Evolutionary conservation across 2,329 filamentous ascomycete species (phyloP).

Genomic region (Colletotrichum tofieldiae): DNA sequence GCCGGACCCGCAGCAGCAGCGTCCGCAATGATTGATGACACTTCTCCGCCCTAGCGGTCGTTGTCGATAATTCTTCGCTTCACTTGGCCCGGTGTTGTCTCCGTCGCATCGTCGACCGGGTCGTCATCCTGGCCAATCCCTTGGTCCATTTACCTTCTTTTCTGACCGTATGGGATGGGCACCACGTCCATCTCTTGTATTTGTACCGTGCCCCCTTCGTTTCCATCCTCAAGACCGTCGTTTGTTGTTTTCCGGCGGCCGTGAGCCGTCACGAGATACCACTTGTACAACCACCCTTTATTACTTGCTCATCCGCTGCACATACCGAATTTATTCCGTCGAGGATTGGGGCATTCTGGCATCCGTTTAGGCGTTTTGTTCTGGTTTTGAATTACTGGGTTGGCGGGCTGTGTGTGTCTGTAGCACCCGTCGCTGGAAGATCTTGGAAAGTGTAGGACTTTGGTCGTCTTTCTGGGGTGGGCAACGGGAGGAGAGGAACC

Average conservation of each 20-base stretch:
- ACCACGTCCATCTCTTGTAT: slow-evolving; percentile 29
- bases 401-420: slow-evolving; percentile 1
- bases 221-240: slow-evolving; percentile 21
- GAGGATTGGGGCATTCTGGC: slow-evolving; percentile 19
- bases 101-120: slow-evolving; percentile 27
- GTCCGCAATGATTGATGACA: slow-evolving; percentile 46
- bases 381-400: slow-evolving; percentile 9
- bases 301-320: slow-evolving; percentile 16
- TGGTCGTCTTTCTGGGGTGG: slow-evolving; percentile 5
- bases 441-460: slow-evolving; percentile 17
- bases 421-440: slow-evolving; percentile 27
- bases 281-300: slow-evolving; percentile 42
- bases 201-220: slow-evolving; percentile 26
- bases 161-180: slow-evolving; percentile 23
- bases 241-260: slow-evolving; percentile 31
- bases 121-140: slow-evolving; percentile 4
- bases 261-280: slow-evolving; percentile 44
- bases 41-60: slow-evolving; percentile 29
- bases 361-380: slow-evolving; percentile 34
- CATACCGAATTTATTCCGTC: slow-evolving; percentile 26
- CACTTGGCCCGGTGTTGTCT: slow-evolving; percentile 20
- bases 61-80: slow-evolving; percentile 41
- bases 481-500: slow-evolving; percentile 8
- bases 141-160: slow-evolving; percentile 21
- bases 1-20: slow-evolving; percentile 58